Evolutionary conservation across 441 rosid genomes (phyloP).

Genomic region (Eruca vesicaria): DNA sequence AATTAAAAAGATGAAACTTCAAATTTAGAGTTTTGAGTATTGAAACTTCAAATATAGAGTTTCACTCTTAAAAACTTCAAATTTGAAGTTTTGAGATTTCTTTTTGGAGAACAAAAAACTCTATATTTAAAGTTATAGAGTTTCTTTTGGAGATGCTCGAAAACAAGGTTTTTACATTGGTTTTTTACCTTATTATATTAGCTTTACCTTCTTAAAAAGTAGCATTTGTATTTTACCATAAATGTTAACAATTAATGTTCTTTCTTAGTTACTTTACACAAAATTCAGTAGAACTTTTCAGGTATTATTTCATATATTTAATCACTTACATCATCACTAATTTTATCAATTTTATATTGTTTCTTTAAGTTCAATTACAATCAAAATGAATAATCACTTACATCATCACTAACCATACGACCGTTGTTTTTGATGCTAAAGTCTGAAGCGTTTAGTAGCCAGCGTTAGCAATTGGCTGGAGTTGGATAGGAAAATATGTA

Average conservation of each 20-base stretch:
- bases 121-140: no score
- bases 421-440: not conserved
- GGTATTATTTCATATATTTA: not conserved
- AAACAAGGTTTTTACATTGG: no score
- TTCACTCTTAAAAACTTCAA: no score
- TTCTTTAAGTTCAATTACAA: not conserved
- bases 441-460: not conserved
- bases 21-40: no score
- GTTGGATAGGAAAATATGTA: not conserved
- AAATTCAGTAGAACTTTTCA: not conserved
- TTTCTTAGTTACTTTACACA: not conserved
- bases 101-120: no score
- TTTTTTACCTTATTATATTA: no score
- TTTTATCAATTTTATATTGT: not conserved
- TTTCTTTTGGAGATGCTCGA: no score
- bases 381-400: no score
- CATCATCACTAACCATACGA: not conserved
- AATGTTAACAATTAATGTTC: not conserved
- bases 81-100: no score
- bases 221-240: not conserved
- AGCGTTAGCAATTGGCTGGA: not conserved
- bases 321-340: not conserved
- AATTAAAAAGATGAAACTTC: no score
- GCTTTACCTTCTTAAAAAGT: no score
- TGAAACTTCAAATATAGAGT: no score